A percentile compares a stretch with the other conserved stretches of the same genome.
phyloP scores from a whole-genome alignment of 495 filamentous ascomycete genomes.

The Thermochaetoides thermophila region DNA sequence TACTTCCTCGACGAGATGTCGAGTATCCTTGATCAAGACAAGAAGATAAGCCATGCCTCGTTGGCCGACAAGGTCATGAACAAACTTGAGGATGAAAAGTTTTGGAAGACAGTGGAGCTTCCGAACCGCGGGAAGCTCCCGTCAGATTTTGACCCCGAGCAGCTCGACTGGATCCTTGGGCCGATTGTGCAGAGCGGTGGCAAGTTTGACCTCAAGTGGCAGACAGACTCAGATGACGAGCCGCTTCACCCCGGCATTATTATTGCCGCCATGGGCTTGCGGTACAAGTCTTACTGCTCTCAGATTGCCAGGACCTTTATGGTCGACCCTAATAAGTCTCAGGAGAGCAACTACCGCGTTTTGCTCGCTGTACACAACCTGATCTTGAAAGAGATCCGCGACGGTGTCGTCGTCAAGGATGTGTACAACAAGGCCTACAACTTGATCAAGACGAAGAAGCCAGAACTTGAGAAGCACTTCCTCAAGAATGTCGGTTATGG shows the following conservation, averaged over 20 bases:
- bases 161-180: constrained; percentile 85
- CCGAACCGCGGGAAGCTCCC: constrained; percentile 60
- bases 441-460: constrained; percentile 71
- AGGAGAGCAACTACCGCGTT: constrained; percentile 90
- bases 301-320: constrained; percentile 84
- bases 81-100: constrained; percentile 86
- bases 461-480: constrained; percentile 87
- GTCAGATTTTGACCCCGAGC: constrained; percentile 70
- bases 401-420: constrained; percentile 77
- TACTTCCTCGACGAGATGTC: constrained; percentile 99
- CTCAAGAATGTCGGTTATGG: constrained; percentile 77
- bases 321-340: constrained; percentile 88
- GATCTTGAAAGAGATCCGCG: constrained; percentile 77
- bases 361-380: constrained; percentile 71
- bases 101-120: constrained; percentile 66
- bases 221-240: constrained; percentile 57
- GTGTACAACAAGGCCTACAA: constrained; percentile 76
- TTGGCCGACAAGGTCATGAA: constrained; percentile 70
- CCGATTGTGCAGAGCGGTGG: constrained; percentile 94
- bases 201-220: constrained; percentile 77
- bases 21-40: constrained; percentile 80
- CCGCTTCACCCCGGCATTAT: constrained; percentile 90
- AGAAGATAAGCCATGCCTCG: constrained; percentile 82
- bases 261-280: constrained; percentile 72
- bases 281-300: constrained; percentile 89